These are phyloP conservation scores for Colletotrichum sidae DNA, from an alignment of 2,329 filamentous ascomycete genomes.

Conservation along the genomic window DNA sequence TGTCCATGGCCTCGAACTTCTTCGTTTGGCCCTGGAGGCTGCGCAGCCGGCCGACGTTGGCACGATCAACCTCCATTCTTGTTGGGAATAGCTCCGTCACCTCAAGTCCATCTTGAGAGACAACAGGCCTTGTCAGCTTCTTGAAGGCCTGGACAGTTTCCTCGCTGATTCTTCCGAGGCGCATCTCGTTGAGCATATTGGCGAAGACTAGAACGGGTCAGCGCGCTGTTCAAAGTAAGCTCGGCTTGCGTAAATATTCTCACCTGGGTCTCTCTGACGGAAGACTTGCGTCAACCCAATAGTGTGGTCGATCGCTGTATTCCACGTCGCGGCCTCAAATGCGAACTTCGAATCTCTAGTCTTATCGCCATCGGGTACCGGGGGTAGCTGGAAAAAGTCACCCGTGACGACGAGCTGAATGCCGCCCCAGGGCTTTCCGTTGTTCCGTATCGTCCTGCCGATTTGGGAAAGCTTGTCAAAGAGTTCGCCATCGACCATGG, in stretches of 20 bases:
- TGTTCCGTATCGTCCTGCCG: conserved; percentile 86
- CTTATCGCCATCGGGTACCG: conserved; percentile 83
- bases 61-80: conserved; percentile 86
- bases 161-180: conserved; percentile 83
- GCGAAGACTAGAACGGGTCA: conserved; percentile 75
- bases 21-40: conserved; percentile 76
- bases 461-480: conserved; percentile 96
- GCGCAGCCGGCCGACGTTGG: conserved; percentile 81
- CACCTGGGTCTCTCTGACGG: conserved; percentile 86
- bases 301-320: conserved; percentile 91
- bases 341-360: conserved; percentile 82
- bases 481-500: conserved; percentile 97
- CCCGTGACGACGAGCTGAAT: conserved; percentile 97
- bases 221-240: not conserved
- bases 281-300: conserved; percentile 97
- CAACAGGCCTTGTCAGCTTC: conserved; percentile 75
- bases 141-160: conserved; percentile 82
- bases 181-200: conserved; percentile 97
- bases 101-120: conserved; percentile 78
- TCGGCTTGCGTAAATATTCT: conserved; percentile 38
- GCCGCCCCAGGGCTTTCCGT: conserved; percentile 91
- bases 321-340: conserved; percentile 93
- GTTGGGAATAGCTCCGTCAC: conserved; percentile 96
- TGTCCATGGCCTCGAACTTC: conserved; percentile 80
- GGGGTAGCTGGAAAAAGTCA: conserved; percentile 97